A percentile compares a stretch with the other conserved stretches of the same genome.
Evolutionary conservation across 2,329 filamentous ascomycete species (phyloP).

Genomic region (Ambrosiella cleistominuta): DNA sequence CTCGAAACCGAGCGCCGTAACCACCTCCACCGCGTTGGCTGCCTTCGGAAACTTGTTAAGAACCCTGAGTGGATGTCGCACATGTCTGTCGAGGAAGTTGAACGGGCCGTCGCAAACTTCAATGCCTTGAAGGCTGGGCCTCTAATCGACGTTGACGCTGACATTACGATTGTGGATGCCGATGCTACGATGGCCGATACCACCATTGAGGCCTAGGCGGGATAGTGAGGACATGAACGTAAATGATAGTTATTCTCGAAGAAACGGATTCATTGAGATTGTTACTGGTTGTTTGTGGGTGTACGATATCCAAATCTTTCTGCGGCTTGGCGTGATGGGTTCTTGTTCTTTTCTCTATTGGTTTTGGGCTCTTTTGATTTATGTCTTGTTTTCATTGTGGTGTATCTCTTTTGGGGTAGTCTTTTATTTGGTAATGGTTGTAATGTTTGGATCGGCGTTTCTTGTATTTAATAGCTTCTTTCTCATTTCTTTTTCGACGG

Average conservation of each 20-base stretch:
- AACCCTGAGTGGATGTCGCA: slow-evolving; percentile 69
- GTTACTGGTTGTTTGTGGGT: neutral
- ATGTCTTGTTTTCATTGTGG: slow-evolving; percentile 1
- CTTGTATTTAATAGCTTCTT: neutral
- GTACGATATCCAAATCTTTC: slow-evolving; percentile 9
- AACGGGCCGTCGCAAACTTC: slow-evolving; percentile 51
- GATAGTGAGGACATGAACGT: neutral
- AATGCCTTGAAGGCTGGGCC: neutral
- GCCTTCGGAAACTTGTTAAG: slow-evolving; percentile 61
- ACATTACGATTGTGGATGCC: slow-evolving; percentile 19
- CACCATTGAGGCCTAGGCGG: slow-evolving; percentile 9
- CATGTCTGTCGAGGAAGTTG: slow-evolving; percentile 58
- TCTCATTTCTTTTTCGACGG: neutral
- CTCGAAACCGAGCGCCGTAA: slow-evolving; percentile 34
- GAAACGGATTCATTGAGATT: too few relatives aligned
- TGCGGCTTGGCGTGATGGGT: neutral
- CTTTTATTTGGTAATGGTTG: neutral
- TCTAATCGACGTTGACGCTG: slow-evolving; percentile 14
- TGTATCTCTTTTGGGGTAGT: neutral
- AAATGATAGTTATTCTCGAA: neutral
- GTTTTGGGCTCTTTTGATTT: neutral
- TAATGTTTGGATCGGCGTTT: neutral
- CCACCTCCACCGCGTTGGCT: slow-evolving; percentile 47
- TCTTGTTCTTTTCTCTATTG: slow-evolving; percentile 11
- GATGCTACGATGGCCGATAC: slow-evolving; percentile 15